Conservation (phyloP, 106 monocot genomes). For the Acorus gramineus region DNA sequence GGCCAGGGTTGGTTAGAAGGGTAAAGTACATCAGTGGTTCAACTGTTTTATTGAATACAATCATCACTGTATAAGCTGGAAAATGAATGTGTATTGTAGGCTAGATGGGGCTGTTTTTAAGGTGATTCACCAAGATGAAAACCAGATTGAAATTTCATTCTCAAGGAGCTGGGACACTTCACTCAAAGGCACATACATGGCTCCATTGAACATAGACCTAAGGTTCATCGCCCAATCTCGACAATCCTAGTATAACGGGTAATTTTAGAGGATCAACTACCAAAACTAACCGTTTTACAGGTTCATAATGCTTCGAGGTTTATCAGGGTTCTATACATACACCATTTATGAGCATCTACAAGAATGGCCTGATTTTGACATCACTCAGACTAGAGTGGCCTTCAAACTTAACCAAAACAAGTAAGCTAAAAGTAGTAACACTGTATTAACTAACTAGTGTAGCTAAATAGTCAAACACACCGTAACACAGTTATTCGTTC, state of each 20-base stretch:
- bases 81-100: constrained; percentile 1
- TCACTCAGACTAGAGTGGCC: constrained; percentile 7
- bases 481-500: too few relatives aligned
- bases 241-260: background rate
- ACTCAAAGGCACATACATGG: background rate
- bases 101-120: constrained; percentile 9
- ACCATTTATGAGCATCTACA: constrained; percentile 10
- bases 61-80: too few relatives aligned
- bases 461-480: too few relatives aligned
- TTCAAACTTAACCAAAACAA: constrained; percentile 7
- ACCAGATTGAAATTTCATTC: constrained; percentile 22
- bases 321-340: constrained; percentile 18
- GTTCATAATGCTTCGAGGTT: constrained; percentile 11
- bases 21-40: background rate
- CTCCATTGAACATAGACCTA: constrained; percentile 12
- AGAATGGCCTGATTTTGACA: constrained; percentile 11
- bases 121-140: constrained; percentile 14
- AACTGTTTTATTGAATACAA: background rate
- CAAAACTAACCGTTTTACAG: background rate
- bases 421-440: background rate
- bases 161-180: constrained; percentile 1
- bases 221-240: constrained; percentile 1
- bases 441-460: too few relatives aligned
- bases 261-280: background rate
- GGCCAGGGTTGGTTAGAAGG: background rate